Evolutionary conservation across 2,329 filamentous ascomycete genomes (phyloP).

Genomic region (Ascochyta clinopodiicola): DNA sequence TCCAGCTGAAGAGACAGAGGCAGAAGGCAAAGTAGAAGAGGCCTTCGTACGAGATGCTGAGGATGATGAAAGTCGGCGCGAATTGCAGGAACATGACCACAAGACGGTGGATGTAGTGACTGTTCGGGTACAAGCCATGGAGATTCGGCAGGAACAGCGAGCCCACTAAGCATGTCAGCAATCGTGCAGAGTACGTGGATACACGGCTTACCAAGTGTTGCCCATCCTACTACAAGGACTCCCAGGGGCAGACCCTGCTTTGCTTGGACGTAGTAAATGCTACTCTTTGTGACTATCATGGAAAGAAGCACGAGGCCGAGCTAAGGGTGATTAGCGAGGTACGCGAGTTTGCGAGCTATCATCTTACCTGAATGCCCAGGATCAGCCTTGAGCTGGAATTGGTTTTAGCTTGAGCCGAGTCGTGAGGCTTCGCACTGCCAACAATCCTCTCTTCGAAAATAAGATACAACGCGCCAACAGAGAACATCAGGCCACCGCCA

Average conservation of each 20-base stretch:
- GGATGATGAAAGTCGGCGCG: slow-evolving; percentile 90
- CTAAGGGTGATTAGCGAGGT: slow-evolving; percentile 44
- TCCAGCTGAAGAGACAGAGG: slow-evolving; percentile 82
- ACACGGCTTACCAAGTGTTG: slow-evolving; percentile 68
- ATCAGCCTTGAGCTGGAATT: slow-evolving; percentile 64
- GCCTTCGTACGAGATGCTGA: slow-evolving; percentile 96
- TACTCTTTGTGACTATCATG: slow-evolving; percentile 86
- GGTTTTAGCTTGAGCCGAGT: slow-evolving; percentile 35
- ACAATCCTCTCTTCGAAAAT: slow-evolving; percentile 74
- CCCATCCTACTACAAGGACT: slow-evolving; percentile 87
- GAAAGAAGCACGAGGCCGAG: slow-evolving; percentile 80
- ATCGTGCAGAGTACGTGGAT: background rate
- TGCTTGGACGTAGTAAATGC: slow-evolving; percentile 81
- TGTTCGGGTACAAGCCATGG: slow-evolving; percentile 81
- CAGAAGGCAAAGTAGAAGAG: slow-evolving; percentile 94
- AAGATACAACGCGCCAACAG: slow-evolving; percentile 78
- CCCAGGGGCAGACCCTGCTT: slow-evolving; percentile 84
- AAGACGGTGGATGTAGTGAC: slow-evolving; percentile 87
- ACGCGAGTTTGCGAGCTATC: no score
- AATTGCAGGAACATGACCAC: slow-evolving; percentile 91
- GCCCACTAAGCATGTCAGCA: slow-evolving; percentile 57
- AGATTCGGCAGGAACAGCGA: slow-evolving; percentile 81
- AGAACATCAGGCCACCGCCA: slow-evolving; percentile 79
- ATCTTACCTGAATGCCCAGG: slow-evolving; percentile 69
- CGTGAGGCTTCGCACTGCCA: slow-evolving; percentile 48